Base-by-base conservation (phyloP, 371 early-diverging fungal genomes). In the Mucor mucedo region DNA sequence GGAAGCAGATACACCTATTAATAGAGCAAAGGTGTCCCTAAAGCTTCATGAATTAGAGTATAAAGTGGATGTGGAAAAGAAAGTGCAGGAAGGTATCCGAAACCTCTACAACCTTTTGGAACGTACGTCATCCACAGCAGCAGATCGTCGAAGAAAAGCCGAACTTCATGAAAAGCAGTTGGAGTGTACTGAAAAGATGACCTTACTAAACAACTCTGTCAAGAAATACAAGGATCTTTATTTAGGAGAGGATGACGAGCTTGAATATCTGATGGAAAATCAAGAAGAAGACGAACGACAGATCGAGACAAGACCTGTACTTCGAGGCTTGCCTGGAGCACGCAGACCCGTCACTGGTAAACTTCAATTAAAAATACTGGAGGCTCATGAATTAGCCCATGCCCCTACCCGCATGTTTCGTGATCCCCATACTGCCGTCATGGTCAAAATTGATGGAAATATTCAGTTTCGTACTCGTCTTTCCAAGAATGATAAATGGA, bases 31-130 rank as follows among this genome's bases (percentile, higher is more conserved):
- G 69, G 88, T 96, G n/a, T 88, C 91, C 27, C 77, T 89, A 61
- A 93, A 92, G 73, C 76, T 95, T 28, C 86, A 87, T 30, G 93
- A 94, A 66, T 76, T 95, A 52, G 86, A 89, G 45, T 88, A 85
- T 66, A 95, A 94, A 75, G 87, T 96, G 4, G 90, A 93, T 54
- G 88, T 95, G 7, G 97, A 97, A 81, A 87, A 84, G 65, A 91
- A 92, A 71, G 87, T 95, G 6, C 84, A 87, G 57, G 89, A 91
- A 45, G 94, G 93, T 9, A 81, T 84, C 11, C 69, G 71, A 38
- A 80, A 82, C 3, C 60, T 84, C 45, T 75, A 74, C 50, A 61
- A 62, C 35, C 74, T 77, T n/a, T 62, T 82, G 62, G 79, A 84
- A 5, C 52, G 57, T 9, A 55, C 42, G 21, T 55, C 70, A 32